Conservation (phyloP, 768 basidiomycete species). For the Podaxis carcinomalis region DNA sequence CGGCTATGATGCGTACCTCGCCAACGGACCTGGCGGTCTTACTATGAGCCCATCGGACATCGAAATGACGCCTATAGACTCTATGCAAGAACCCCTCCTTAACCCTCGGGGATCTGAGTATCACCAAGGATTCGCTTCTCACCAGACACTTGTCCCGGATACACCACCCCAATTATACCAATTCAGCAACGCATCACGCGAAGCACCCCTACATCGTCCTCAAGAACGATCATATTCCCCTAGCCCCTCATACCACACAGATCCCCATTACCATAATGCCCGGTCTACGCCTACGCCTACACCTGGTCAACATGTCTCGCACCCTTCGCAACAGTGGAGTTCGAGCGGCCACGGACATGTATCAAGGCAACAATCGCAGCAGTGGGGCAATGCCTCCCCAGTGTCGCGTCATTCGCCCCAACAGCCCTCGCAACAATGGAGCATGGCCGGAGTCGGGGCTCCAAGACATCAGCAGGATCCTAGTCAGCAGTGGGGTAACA, state of each 20-base stretch:
- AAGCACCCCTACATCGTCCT: slow-evolving; percentile 65
- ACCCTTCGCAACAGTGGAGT: slow-evolving; percentile 10
- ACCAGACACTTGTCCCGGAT: slow-evolving; percentile 34
- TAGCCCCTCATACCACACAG: slow-evolving; percentile 25
- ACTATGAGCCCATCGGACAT: slow-evolving; percentile 27
- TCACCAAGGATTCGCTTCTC: slow-evolving; percentile 31
- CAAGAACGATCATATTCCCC: slow-evolving; percentile 36
- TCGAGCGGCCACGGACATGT: slow-evolving; percentile 8
- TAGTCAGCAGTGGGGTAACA: slow-evolving; percentile 5
- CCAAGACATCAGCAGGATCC: background rate
- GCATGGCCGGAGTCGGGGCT: background rate
- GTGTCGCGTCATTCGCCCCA: slow-evolving; percentile 7
- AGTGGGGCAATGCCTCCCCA: slow-evolving; percentile 2
- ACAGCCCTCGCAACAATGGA: slow-evolving; percentile 4
- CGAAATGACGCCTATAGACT: slow-evolving; percentile 56
- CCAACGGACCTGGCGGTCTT: slow-evolving; percentile 34
- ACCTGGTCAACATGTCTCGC: slow-evolving; percentile 11
- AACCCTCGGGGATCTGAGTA: slow-evolving; percentile 28
- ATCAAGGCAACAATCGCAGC: slow-evolving; percentile 13
- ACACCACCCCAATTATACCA: slow-evolving; percentile 41
- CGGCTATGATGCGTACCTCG: slow-evolving; percentile 58
- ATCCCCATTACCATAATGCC: slow-evolving; percentile 12
- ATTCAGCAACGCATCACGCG: slow-evolving; percentile 36
- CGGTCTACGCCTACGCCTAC: slow-evolving; percentile 9
- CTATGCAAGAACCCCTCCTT: slow-evolving; percentile 61